Evolutionary conservation across 164 flowering plant genomes (phyloP), one percentile per base, ranked within the genome.

Genomic region (Vitis amurensis): DNA sequence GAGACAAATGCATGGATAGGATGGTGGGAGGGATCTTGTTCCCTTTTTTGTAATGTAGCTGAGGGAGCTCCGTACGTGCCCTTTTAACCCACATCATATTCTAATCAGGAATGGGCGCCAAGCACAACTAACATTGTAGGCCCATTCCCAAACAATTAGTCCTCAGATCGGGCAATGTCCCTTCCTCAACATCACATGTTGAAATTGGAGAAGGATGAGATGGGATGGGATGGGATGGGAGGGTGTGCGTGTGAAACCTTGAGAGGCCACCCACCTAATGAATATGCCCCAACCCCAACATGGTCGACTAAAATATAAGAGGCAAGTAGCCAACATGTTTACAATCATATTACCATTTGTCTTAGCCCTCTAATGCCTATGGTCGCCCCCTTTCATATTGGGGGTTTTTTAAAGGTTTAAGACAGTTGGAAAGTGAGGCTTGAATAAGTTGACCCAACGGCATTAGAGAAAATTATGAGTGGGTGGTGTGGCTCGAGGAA

Each of bases 401-500:
- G 76, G 7, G 31, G 9, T 37, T 55, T 72, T 71, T 51, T 58
- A 27, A 37, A 68, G 64, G 30, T 27, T 57, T 31, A 67, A 51
- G 56, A 70, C 72, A 50, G 68, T 67, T 66, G 70, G 68, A 66
- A 75, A 66, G 62, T 29, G 57, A n/a, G 70, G 50, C 65, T 65
- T 69, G 68, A 50, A 61, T 58, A 64, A 68, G 80, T 77, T 79
- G 79, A 79, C 76, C 67, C 63, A 29, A 23, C 55, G 44, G 17
- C 51, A 48, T 62, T 30, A 68, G 63, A 50, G 13, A 48, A 68
- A 49, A 50, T 17, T 8, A 9, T 55, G 44, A 65, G 68, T 62
- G 59, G 71, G 68, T 70, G 71, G 82, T 68, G 85, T 78, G 87
- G 87, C 87, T 81, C 82, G 87, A 84, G 85, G 78, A 74, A 59